Evolutionary conservation across 495 filamentous ascomycete genomes (phyloP), one percentile per base, ranked within the genome.

Genomic region (Penicillium simplicissimum): DNA sequence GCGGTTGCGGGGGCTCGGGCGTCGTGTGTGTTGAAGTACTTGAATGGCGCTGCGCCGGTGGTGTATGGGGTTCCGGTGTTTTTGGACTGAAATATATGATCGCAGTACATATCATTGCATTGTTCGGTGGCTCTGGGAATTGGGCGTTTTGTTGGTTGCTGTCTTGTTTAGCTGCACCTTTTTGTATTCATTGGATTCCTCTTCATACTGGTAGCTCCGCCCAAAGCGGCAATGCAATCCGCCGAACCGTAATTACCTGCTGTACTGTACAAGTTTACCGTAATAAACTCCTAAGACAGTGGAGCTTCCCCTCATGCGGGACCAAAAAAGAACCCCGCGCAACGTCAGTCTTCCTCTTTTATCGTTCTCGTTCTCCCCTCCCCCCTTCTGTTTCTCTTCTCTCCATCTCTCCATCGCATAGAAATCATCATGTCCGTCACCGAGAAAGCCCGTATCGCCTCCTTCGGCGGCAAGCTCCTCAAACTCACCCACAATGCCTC

Each of bases 51-150:
- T 11, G 92, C 93, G 61, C 89, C 92, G 15, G 92, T 92, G 54
- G 90, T 98, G 43, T 98, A 98, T 81, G 95, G 95, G 2, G 85
- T 98, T 69, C 95, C 95, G 60, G 90, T 96, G 60, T 96, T 90
- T 77, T 80, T 98, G 63, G 73, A 75, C 31, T 52, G 54, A 59
- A 60, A 38, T 28, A 9, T 48, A 40, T n/a, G n/a, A 13, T 40
- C 14, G 23, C 37, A 21, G 19, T 59, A 13, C 37, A 42, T 55
- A 47, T 58, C 28, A 23, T 35, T 19, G 19, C 55, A 19, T 36
- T 19, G 38, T 55, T 54, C 5, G 14, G 47, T 7, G 23, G 8
- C 15, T 11, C 25, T 21, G 38, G 28, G 37, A 17, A n/a, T n/a
- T 17, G 15, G 14, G 1, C 1, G 0, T 17, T 40, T n/a, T 40